A percentile compares a stretch with the other conserved stretches of the same genome.
Evolutionary conservation across 768 basidiomycete species (phyloP).

Genomic region (Cyathus striatus): DNA sequence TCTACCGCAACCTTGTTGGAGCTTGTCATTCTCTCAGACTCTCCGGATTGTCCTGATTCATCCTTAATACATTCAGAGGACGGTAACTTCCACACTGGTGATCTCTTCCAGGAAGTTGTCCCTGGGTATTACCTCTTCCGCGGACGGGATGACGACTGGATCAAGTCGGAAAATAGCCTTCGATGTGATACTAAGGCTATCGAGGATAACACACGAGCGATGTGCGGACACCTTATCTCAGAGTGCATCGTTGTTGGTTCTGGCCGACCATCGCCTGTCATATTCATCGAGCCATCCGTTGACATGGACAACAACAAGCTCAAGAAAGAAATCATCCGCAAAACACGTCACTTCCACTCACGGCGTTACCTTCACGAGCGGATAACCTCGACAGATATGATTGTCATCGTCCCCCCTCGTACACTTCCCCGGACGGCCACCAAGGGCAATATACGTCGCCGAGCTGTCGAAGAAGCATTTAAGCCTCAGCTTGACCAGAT

Average conservation of each 20-base stretch:
- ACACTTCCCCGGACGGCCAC: conserved; percentile 74
- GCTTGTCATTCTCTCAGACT: conserved; percentile 62
- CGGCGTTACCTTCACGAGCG: conserved; percentile 78
- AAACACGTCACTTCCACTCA: conserved; percentile 68
- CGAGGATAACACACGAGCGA: conserved; percentile 68
- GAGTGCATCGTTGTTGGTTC: conserved; percentile 77
- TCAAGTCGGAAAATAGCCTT: conserved; percentile 74
- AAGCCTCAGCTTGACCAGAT: conserved; percentile 1
- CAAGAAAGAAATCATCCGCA: conserved; percentile 68
- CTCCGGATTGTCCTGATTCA: conserved; percentile 62
- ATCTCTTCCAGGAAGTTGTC: conserved; percentile 64
- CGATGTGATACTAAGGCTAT: conserved; percentile 80
- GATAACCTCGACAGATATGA: conserved; percentile 57
- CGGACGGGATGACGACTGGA: conserved; percentile 82
- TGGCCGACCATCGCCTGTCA: conserved; percentile 69
- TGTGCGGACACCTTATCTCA: conserved; percentile 59
- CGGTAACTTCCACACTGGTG: conserved; percentile 77
- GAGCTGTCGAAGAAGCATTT: conserved; percentile 60
- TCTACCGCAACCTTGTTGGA: conserved; percentile 57
- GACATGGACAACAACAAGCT: conserved; percentile 53
- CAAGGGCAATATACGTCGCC: conserved; percentile 78
- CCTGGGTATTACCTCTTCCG: conserved; percentile 59
- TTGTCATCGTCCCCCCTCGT: conserved; percentile 60
- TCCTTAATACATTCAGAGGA: conserved; percentile 55
- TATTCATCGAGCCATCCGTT: conserved; percentile 64